phyloP scores from a whole-genome alignment of 2,329 filamentous ascomycete species.

The Akanthomyces lecanii region DNA sequence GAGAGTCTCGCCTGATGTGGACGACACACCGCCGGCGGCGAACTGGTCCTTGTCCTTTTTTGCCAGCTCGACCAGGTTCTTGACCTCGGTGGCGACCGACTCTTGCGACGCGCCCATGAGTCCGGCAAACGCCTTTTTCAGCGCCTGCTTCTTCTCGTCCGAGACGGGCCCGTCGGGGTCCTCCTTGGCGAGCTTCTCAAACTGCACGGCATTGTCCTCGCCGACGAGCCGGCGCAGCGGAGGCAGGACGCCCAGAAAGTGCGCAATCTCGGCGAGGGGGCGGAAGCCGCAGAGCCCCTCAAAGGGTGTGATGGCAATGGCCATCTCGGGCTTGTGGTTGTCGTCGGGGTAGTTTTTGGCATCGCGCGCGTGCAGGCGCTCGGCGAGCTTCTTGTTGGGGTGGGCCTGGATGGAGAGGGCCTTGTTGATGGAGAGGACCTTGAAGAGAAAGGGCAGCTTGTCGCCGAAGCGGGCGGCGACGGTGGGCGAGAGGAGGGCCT shows the following conservation, averaged over 20 bases:
- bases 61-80: constrained; percentile 67
- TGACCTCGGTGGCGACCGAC: constrained; percentile 49
- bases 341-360: constrained; percentile 96
- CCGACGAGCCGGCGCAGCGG: constrained; percentile 65
- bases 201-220: constrained; percentile 55
- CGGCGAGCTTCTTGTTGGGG: constrained; percentile 87
- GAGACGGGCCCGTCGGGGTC: constrained; percentile 38
- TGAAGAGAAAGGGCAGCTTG: constrained; percentile 94
- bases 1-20: constrained; percentile 65
- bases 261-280: constrained; percentile 76
- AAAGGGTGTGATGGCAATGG: constrained; percentile 93
- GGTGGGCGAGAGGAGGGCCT: constrained; percentile 70
- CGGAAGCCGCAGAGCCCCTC: constrained; percentile 95
- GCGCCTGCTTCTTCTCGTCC: constrained; percentile 68
- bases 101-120: constrained; percentile 75
- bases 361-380: constrained; percentile 79
- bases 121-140: constrained; percentile 70
- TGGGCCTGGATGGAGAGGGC: constrained; percentile 96
- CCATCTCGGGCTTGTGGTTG: constrained; percentile 99
- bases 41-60: constrained; percentile 66
- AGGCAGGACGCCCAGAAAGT: constrained; percentile 63
- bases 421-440: constrained; percentile 93
- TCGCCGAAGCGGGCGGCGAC: constrained; percentile 71
- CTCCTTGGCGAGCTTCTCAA: constrained; percentile 44
- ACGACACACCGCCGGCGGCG: constrained; percentile 65